Evolutionary conservation across 257 asterid genomes (phyloP), one percentile per base, ranked within the genome.

Genomic region (Gentiana straminea): DNA sequence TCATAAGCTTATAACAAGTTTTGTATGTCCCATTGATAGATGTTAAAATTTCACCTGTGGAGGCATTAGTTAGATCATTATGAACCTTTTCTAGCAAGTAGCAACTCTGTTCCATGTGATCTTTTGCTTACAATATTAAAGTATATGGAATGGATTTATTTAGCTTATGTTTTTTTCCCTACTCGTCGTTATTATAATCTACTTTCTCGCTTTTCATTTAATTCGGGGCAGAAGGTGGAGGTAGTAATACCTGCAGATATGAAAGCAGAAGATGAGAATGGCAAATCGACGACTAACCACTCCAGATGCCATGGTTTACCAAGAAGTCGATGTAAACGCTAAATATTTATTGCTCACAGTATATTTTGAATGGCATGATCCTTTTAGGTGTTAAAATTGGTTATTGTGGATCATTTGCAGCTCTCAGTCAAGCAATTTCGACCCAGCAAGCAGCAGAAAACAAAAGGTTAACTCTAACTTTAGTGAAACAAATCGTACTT

Each of bases 291-390:
- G 35, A 55, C 61, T 62, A 68, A 68, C 51, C 62, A 72, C 54
- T 74, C 52, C 57, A 66, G 80, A 53, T 70, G 78, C 67, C 73
- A 72, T n/a, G 71, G 68, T 41, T 74, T 63, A 52, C 60, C 86
- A 43, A 82, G 90, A 77, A 78, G 94, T 65, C 75, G 70, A 84
- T 86, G 97, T 89, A 81, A 77, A 51, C 53, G 11, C 60, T 51
- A 12, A 13, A 57, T 33, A 33, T 39, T 48, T 24, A 24, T 3
- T 47, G 47, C n/a, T 12, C 58, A 49, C 57, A 5, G 46, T 41
- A 5, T 5, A 41, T 41, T 37, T 32, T 37, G 58, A 33, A 15
- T 53, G 32, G 13, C 51, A 5, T 15, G n/a, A 32, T 7, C n/a
- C 39, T 35, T 52, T 33, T 52, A 49, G 48, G 38, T 0, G 47